Evolutionary conservation across 139 green algal species (phyloP), one percentile per base, ranked within the genome.

Genomic region (Chlamydomonas schloesseri): DNA sequence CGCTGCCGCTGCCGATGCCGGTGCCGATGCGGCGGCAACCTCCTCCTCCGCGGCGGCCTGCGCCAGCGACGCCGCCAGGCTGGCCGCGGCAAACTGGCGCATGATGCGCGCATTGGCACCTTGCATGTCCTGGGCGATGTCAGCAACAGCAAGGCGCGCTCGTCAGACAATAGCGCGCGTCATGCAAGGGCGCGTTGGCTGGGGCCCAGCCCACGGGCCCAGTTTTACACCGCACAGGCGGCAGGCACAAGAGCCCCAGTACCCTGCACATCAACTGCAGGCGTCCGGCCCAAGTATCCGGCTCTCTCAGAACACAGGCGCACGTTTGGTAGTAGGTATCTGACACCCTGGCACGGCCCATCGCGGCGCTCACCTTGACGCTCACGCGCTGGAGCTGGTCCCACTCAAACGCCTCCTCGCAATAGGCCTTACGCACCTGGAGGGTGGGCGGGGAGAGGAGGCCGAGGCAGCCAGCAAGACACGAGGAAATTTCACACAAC

Each of bases 381-480:
- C 80, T 71, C 33, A 97, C 60, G 2, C 76, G 80, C 64, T 92
- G 62, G n/a, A 91, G 47, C 14, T 93, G 90, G 33, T 95, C 87
- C 94, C 92, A 98, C 90, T 98, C 96, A 89, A 98, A 98, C 60
- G 97, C 95, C 46, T 93, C 83, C n/a, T 77, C 55, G 26, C 82
- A 85, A 81, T 98, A 98, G 0, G 90, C 91, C 26, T 73, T 60
- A 2, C 96, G 88, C 36, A 98, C 96, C 73, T 98, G 95, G 89
- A 97, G 21, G 98, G 81, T 0, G 95, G 87, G 65, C 96, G 42
- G 0, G 88, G 94, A 96, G 91, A 72, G 58, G 14, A 31, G n/a
- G 47, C 11, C 21, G 2, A 0, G 33, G 29, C 5, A 31, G 31
- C 47, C 26, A 62, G 46, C 21, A 53, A 10, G 50, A 1, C 33